Percentiles rank a stretch among this genome's conserved stretches.
phyloP scores from a whole-genome alignment of 768 basidiomycete species.

The Naganishia onofrii region DNA sequence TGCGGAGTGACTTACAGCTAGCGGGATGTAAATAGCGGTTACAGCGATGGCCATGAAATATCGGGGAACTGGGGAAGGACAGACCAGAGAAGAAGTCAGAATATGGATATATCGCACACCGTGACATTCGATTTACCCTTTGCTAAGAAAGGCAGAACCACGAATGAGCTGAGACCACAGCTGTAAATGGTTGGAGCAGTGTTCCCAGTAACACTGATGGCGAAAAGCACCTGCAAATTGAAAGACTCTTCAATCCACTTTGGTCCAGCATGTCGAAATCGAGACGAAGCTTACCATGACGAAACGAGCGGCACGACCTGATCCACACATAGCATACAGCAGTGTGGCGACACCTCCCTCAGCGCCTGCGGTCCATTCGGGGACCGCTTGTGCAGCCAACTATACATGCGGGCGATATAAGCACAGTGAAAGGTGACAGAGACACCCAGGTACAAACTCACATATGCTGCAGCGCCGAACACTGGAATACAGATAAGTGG shows the following conservation, averaged over 20 bases:
- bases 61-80: conserved; percentile 36
- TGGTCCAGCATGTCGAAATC: neutral
- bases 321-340: conserved; percentile 44
- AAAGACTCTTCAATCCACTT: neutral
- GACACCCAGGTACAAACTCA: neutral
- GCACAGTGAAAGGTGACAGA: neutral
- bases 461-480: conserved; percentile 45
- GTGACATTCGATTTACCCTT: conserved; percentile 25
- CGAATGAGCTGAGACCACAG: conserved; percentile 44
- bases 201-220: conserved; percentile 74
- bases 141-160: conserved; percentile 44
- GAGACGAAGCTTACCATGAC: conserved; percentile 37
- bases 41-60: conserved; percentile 47
- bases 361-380: conserved; percentile 40
- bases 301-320: conserved; percentile 41
- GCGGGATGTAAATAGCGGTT: conserved; percentile 45
- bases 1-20: conserved; percentile 18
- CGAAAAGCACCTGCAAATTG: conserved; percentile 56
- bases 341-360: conserved; percentile 44
- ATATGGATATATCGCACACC: conserved; percentile 22
- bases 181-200: conserved; percentile 75
- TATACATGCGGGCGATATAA: neutral
- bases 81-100: neutral
- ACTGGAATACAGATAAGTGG: conserved; percentile 47
- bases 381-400: conserved; percentile 43